A percentile compares a stretch with the other conserved stretches of the same genome.
Evolutionary conservation across 2,329 filamentous ascomycete genomes (phyloP).

Genomic region (Proliferodiscus dingleyae): DNA sequence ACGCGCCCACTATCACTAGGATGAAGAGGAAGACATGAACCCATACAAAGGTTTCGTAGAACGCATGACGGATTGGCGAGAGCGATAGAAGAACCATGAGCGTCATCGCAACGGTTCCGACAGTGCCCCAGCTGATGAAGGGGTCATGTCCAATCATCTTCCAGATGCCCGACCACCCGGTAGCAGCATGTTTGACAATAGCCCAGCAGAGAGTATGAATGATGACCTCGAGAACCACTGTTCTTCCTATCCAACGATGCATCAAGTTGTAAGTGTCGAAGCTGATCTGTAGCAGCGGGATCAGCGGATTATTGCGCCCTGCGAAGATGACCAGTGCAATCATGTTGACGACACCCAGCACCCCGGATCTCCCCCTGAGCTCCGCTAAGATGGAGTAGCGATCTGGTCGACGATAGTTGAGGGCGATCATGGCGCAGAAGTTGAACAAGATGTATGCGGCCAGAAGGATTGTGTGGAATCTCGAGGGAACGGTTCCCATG

Average conservation of each 20-base stretch:
- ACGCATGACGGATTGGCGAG: constrained; percentile 82
- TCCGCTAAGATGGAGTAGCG: constrained; percentile 68
- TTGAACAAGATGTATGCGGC: constrained; percentile 56
- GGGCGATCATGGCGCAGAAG: constrained; percentile 54
- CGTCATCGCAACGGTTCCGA: constrained; percentile 56
- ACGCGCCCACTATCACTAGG: constrained; percentile 64
- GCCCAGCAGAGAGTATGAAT: constrained; percentile 70
- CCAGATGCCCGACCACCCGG: constrained; percentile 55
- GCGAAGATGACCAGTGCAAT: constrained; percentile 85
- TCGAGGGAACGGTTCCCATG: constrained; percentile 59
- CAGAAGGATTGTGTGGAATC: constrained; percentile 56
- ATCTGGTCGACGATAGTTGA: constrained; percentile 56
- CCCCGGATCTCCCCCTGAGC: constrained; percentile 79
- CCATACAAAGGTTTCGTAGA: constrained; percentile 95
- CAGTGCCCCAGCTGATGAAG: constrained; percentile 62
- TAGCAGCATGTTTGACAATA: constrained; percentile 62
- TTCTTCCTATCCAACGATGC: constrained; percentile 77
- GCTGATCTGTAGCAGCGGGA: constrained; percentile 73
- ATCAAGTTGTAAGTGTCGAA: constrained; percentile 96
- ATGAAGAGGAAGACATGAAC: constrained; percentile 74
- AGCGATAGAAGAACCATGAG: constrained; percentile 65
- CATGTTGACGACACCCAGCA: constrained; percentile 83
- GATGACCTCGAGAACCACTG: constrained; percentile 64
- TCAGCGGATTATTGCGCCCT: constrained; percentile 89
- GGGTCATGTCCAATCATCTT: constrained; percentile 49